Conservation (phyloP, 495 filamentous ascomycete genomes). For the Xylaria longipes region DNA sequence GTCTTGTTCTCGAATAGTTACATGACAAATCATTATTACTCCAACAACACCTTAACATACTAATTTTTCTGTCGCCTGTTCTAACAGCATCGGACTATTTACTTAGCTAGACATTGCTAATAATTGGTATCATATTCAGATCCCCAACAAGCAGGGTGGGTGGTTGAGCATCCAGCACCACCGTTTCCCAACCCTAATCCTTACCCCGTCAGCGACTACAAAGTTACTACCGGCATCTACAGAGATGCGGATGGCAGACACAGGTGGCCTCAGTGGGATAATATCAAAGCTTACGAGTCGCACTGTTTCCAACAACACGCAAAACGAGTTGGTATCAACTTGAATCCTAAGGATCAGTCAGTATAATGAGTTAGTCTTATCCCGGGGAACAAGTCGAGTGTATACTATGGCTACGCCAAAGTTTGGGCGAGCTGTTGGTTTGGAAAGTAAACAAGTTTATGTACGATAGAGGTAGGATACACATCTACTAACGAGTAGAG, state of each 20-base stretch:
- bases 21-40: neutral
- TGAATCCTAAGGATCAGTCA: neutral
- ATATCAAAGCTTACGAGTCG: constrained; percentile 1
- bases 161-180: neutral
- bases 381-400: neutral
- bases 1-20: neutral
- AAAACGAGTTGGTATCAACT: neutral
- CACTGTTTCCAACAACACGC: neutral
- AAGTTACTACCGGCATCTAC: neutral
- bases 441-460: neutral
- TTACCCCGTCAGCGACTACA: neutral
- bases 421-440: neutral
- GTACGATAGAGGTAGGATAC: neutral
- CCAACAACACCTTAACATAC: neutral
- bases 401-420: neutral
- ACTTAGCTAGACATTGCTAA: neutral
- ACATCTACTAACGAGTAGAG: neutral
- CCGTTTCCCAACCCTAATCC: neutral
- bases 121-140: neutral
- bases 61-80: neutral
- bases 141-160: neutral
- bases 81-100: neutral
- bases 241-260: neutral
- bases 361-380: neutral
- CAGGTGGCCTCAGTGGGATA: neutral